These are phyloP conservation scores for Metschnikowia drakensbergensis DNA, from an alignment of 805 yeast species.

Conservation along the genomic window DNA sequence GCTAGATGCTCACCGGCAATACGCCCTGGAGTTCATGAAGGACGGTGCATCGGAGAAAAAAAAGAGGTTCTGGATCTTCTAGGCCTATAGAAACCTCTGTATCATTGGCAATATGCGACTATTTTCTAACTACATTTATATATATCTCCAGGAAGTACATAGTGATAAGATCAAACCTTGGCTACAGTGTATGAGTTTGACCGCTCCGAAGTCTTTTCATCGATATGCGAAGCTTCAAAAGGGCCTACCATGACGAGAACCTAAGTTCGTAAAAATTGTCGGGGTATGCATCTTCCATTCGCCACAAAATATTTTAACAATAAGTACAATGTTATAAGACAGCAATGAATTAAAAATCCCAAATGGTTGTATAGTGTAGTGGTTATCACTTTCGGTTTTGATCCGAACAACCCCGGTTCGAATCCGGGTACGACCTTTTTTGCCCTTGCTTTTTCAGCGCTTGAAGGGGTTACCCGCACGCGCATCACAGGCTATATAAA, in stretches of 20 bases:
- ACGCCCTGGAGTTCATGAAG: constrained; percentile 15
- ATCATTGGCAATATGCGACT: background rate
- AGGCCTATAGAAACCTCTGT: background rate
- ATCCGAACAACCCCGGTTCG: constrained; percentile 82
- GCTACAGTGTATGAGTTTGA: background rate
- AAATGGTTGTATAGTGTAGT: constrained; percentile 61
- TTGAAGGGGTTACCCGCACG: constrained; percentile 28
- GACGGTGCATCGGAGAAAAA: constrained; percentile 6
- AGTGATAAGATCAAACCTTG: background rate
- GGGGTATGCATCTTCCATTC: too few relatives aligned
- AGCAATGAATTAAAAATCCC: background rate
- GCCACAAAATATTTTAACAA: too few relatives aligned
- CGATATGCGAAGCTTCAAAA: too few relatives aligned
- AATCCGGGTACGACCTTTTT: constrained; percentile 73
- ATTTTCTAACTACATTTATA: background rate
- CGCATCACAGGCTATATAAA: constrained; percentile 14
- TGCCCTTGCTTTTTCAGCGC: constrained; percentile 6
- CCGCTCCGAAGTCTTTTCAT: background rate
- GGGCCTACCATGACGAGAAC: too few relatives aligned
- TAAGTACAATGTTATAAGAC: too few relatives aligned
- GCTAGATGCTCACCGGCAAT: constrained; percentile 25
- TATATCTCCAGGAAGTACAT: background rate
- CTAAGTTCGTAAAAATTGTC: too few relatives aligned
- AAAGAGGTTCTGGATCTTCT: constrained; percentile 17
- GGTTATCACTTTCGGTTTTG: constrained; percentile 80